Base-by-base conservation (phyloP, 257 asterid species). In the Henckelia pumila region DNA sequence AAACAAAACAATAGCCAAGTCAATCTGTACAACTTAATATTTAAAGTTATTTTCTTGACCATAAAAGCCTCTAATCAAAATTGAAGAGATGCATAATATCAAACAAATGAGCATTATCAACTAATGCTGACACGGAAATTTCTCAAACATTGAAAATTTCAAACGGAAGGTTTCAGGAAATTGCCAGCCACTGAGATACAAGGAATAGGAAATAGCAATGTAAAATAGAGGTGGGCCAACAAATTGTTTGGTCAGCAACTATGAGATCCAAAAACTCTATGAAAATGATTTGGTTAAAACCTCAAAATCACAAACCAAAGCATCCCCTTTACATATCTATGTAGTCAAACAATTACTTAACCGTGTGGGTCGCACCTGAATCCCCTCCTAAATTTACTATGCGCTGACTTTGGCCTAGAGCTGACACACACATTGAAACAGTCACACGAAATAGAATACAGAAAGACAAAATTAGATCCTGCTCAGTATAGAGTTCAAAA, bases 381-480 rank as follows among this genome's bases (percentile, higher is more conserved):
- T 20, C 62, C 65, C 29, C 63, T 63, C 53, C 25, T 11, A n/a
- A 61, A 63, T 9, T 30, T 19, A 47, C 2, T 7, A 8, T 61
- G 26, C 28, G 50, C 8, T 47, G 55, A 47, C 21, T 47, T 5
- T 47, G 55, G 55, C 55, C 21, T 5, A 4, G 55, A 47, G 21
- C 30, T 5, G 30, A n/a, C 67, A 24, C 55, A 62, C 53, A 10
- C 23, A 33, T 23, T 22, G 50, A 21, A 22, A 13, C n/a, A 69
- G 35, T 8, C 55, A 47, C 55, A 40, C 20, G 55, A 17, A 61
- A 64, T 8, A 3, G 33, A 56, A 56, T 5, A 5, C 23, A 24
- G 3, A 2, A 57, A 33, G 25, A 59, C 70, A 65, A 66, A 16
- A 60, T 63, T 61, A 70, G 73, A 78, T 73, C 75, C 65, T 69